Evolutionary conservation across 1,139 yeast genomes (phyloP), one percentile per base, ranked within the genome.

Genomic region (Yamadazyma buinensis): DNA sequence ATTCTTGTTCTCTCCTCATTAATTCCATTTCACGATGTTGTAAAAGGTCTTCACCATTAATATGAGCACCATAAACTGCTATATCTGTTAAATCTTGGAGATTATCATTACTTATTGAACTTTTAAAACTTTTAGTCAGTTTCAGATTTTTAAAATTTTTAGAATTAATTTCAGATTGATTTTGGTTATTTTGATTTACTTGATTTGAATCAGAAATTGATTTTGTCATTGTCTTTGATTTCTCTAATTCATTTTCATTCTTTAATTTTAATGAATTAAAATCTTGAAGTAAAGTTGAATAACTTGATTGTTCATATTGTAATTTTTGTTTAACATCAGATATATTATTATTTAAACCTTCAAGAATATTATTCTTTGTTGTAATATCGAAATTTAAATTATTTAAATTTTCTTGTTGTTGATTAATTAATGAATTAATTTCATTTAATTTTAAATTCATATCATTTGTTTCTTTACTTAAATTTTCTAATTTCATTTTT

Each of bases 51-150:
- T 60, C 64, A 7, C 59, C 62, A 36, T 59, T 58, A 30, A 62
- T 45, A 9, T 47, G 44, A 15, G 65, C 70, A 2, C 70, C 67
- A 42, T 65, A 67, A 11, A 67, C 36, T 1, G 76, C 76, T 39
- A 68, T 66, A 42, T 67, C 72, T 2, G 72, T 53, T 36, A 70
- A 57, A 43, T 72, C 77, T 25, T 64, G 62, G 28, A 72, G 56
- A 40, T 68, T 57, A 30, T 57, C 64, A 14, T 44, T 38, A 15
- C 48, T 43, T 29, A 37, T 32, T 27, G 15, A 47, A 43, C 26
- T 42, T 38, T 37, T 46, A 35, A 38, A 28, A 9, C 23, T 32
- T n/a, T 20, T 15, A 5, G 9, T 25, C 28, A 15, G 23, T 22
- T 17, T 26, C 22, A 18, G 34, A 19, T 18, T 14, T 13, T 10